Evolutionary conservation across 495 filamentous ascomycete species (phyloP).

Genomic region (Sphaerosporella brunnea): DNA sequence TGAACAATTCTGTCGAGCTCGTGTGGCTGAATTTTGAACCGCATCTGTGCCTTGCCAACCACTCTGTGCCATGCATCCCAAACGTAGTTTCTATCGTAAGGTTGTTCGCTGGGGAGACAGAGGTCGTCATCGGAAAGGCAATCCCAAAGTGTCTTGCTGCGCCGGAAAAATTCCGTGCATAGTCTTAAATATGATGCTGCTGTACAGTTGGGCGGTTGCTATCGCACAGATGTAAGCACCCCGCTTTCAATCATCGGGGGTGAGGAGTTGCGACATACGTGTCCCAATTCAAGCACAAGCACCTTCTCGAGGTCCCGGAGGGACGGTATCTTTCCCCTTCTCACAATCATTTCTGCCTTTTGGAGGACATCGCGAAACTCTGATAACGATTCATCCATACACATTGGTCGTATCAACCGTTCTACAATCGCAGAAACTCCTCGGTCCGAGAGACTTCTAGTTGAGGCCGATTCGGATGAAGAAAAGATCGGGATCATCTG

Average conservation of each 20-base stretch:
- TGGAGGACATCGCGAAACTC: neutral
- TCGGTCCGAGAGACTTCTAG: neutral
- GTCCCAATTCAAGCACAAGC: neutral
- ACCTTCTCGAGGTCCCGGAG: neutral
- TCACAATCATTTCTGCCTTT: neutral
- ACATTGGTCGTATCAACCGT: neutral
- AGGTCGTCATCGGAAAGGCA: neutral
- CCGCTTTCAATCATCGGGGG: neutral
- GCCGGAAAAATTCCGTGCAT: neutral
- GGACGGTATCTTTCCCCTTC: neutral
- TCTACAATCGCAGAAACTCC: neutral
- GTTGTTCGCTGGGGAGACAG: neutral
- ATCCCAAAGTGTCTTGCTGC: neutral
- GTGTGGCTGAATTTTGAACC: neutral
- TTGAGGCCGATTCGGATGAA: neutral
- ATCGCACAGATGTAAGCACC: too few relatives aligned
- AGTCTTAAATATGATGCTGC: neutral
- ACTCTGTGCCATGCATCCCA: neutral
- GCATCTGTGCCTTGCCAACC: neutral
- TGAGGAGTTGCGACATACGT: neutral
- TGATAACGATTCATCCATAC: neutral
- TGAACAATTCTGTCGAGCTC: neutral
- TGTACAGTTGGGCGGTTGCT: neutral
- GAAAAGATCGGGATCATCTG: too few relatives aligned
- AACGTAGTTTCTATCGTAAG: neutral